Conservation (phyloP, 345 rosid genomes). For the Acer saccharum region DNA sequence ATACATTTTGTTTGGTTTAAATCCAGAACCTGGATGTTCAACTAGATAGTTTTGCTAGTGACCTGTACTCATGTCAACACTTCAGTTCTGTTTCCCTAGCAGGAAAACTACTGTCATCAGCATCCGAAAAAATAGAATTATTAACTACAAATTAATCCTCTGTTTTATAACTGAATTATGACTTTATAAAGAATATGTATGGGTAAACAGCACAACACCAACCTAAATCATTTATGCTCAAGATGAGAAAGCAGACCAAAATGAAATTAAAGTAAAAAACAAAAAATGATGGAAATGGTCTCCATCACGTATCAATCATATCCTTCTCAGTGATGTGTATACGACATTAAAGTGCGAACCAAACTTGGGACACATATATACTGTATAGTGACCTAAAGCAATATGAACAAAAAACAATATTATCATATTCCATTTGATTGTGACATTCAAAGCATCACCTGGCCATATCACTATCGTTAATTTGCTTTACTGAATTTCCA, state of each 20-base stretch:
- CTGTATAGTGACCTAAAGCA: neutral
- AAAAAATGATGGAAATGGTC: neutral
- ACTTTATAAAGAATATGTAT: neutral
- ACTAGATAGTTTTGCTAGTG: neutral
- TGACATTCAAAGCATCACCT: constrained; percentile 15
- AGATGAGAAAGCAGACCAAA: neutral
- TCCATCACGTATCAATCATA: neutral
- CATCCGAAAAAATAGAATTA: neutral
- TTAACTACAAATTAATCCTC: neutral
- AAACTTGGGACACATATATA: constrained; percentile 6
- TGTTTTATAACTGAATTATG: neutral
- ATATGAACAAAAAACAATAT: neutral
- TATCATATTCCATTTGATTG: neutral
- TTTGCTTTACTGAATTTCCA: no score
- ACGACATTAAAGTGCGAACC: neutral
- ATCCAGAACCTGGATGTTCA: neutral
- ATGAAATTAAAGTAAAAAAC: neutral
- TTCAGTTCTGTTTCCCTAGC: neutral
- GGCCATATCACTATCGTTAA: no score
- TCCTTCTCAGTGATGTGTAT: neutral
- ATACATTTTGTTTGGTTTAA: neutral
- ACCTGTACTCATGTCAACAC: neutral
- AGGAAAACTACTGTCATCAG: neutral
- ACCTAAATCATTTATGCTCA: neutral
- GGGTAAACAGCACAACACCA: constrained; percentile 1